Evolutionary conservation across 2,329 filamentous ascomycete species (phyloP), one percentile per base, ranked within the genome.

Genomic region (Leptographium procerum): DNA sequence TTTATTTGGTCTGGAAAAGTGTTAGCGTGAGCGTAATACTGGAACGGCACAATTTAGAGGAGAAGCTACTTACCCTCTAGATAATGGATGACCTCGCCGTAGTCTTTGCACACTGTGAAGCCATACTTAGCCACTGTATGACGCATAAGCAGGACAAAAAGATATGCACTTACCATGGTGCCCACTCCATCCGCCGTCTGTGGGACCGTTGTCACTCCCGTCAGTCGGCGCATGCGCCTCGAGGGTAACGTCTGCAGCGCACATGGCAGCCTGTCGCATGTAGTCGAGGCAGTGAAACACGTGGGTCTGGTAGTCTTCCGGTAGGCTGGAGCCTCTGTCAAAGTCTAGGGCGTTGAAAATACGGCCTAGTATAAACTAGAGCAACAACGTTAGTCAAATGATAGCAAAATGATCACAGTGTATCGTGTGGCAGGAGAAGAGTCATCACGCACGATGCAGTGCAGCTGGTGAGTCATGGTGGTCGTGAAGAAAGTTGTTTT

Each of bases 241-340:
- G n/a, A 72, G 58, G 6, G 70, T 68, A 53, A 71, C 65, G 59
- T 73, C 70, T 47, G 68, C 69, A 9, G 66, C 66, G 47, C 72
- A 74, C 70, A 73, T 71, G 57, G 73, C 69, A 7, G 69, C 68
- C 59, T 74, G 72, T 9, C 72, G 66, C 59, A 75, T 66, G 56
- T 75, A 74, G 60, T 72, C 71, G 57, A 75, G 69, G 64, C 72
- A 74, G 63, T 75, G 72, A 52, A 71, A 67, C 62, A 71, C 74
- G 61, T 75, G 73, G 57, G 61, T 60, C 59, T 68, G 62, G 52
- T 67, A 67, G 54, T 70, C 69, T 2, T 58, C 55, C 9, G 65
- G 64, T 16, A 70, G 61, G 14, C 51, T 60, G 57, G 63, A 61
- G 40, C 31, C 26, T 48, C 60, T 36, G 13, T 43, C 43, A 9